These are phyloP conservation scores for Phanerochaete carnosa DNA, from an alignment of 768 basidiomycete genomes.

Conservation along the genomic window DNA sequence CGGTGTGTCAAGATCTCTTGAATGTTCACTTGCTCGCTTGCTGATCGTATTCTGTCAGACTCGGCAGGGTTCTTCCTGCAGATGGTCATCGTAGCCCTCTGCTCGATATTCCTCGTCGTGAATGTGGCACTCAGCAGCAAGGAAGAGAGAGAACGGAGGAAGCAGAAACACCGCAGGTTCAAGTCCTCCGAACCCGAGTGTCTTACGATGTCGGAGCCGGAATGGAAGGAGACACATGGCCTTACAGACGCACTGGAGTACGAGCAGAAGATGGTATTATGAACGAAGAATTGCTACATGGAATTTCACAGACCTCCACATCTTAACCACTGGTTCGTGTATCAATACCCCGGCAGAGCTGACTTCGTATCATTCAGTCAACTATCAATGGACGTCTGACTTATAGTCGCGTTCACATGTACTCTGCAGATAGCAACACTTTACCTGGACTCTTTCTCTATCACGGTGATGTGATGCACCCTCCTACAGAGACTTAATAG, in stretches of 20 bases:
- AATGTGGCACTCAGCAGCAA: slow-evolving; percentile 9
- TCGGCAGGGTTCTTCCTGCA: slow-evolving; percentile 17
- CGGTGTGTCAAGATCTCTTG: slow-evolving; percentile 4
- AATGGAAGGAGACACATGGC: not conserved
- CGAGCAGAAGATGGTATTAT: not conserved
- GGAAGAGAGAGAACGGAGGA: not conserved
- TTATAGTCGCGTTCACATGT: no score
- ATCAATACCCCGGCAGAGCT: no score
- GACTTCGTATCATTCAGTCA: no score
- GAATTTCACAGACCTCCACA: no score
- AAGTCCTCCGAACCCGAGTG: not conserved
- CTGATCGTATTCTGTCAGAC: slow-evolving; percentile 4
- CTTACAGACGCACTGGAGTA: not conserved
- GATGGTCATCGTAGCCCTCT: slow-evolving; percentile 17
- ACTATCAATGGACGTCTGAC: no score
- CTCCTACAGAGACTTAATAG: no score
- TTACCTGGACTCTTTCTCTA: no score
- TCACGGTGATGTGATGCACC: no score
- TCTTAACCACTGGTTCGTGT: no score
- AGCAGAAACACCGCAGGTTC: not conserved
- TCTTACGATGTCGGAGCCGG: not conserved
- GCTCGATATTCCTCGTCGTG: slow-evolving; percentile 18
- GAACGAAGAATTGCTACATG: no score
- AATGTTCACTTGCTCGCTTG: not conserved
- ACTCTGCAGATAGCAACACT: no score